Evolutionary conservation across 257 asterid species (phyloP), one percentile per base, ranked within the genome.

Genomic region (Parsonsia alboflavescens): DNA sequence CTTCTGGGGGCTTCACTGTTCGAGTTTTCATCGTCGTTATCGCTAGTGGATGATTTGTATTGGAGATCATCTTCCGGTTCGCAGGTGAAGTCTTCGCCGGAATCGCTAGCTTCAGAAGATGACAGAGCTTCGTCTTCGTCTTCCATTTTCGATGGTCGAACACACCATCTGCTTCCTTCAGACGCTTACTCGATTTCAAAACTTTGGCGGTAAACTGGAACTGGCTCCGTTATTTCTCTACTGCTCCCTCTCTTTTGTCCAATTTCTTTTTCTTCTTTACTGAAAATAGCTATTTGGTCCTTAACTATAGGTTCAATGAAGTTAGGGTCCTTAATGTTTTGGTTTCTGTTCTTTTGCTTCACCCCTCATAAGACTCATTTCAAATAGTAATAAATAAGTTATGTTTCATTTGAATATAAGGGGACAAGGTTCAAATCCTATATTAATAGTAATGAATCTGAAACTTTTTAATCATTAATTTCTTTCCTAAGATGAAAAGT

Each of bases 81-180:
- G 70, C 22, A 71, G 42, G 57, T 50, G 81, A 52, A 77, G 7
- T 77, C 78, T 13, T 82, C 78, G 73, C 62, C 73, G 68, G 93
- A 85, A 68, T 86, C 97, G 75, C 77, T 77, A 62, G 88, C 77
- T n/a, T 80, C 82, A 26, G 89, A 79, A 36, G 48, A n/a, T 64
- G 90, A 89, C 0, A 73, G 78, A 74, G 81, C 50, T 44, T 81
- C 87, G 17, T 77, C 89, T 12, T 84, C 90, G 65, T 75, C 90
- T 46, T 83, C 96, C 98, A 91, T 89, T 45, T 54, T 48, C 33
- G 50, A 66, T 67, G 48, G 11, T 45, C 57, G 39, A 33, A 59
- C 10, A 24, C 36, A 11, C 42, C 30, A 17, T n/a, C 42, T n/a
- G 65, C 67, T 75, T 64, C 76, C 59, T 46, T 68, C 52, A 46